Conservation (phyloP, 208 protist species). For the Trypanosoma melophagium region DNA sequence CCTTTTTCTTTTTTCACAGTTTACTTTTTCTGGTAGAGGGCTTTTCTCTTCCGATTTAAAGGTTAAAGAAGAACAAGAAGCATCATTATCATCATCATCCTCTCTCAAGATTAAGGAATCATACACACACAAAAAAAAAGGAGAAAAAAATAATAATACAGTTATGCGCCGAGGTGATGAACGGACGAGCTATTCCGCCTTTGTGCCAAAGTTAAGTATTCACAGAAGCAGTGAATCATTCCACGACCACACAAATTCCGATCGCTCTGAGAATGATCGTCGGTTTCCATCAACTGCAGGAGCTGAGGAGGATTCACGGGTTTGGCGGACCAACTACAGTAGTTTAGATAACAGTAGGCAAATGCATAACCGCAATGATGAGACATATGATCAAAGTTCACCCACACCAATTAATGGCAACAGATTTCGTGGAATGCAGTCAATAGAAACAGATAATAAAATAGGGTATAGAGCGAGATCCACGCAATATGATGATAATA, state of each 20-base stretch:
- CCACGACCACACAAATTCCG: neutral
- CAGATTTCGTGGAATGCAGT: neutral
- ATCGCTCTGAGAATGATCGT: neutral
- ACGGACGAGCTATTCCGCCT: neutral
- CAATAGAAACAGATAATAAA: too few species aligned
- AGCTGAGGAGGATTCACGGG: neutral
- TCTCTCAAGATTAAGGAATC: neutral
- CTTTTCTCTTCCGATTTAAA: too few species aligned
- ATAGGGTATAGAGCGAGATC: too few species aligned
- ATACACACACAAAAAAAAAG: neutral
- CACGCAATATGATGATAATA: too few species aligned
- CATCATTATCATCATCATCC: neutral
- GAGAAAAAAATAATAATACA: neutral
- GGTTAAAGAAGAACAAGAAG: too few species aligned
- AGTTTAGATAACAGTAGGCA: neutral
- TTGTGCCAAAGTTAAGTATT: slow-evolving; percentile 26
- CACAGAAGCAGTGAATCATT: slow-evolving; percentile 11
- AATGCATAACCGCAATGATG: slow-evolving; percentile 1
- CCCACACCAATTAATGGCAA: neutral
- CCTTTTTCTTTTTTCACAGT: too few species aligned
- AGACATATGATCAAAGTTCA: slow-evolving; percentile 12
- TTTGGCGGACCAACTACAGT: neutral
- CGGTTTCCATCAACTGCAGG: neutral
- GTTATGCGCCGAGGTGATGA: slow-evolving; percentile 5
- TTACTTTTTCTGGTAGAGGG: too few species aligned